Evolutionary conservation across 176 grass and related monocot species (phyloP).

Genomic region (Dendrocalamus sinicus): DNA sequence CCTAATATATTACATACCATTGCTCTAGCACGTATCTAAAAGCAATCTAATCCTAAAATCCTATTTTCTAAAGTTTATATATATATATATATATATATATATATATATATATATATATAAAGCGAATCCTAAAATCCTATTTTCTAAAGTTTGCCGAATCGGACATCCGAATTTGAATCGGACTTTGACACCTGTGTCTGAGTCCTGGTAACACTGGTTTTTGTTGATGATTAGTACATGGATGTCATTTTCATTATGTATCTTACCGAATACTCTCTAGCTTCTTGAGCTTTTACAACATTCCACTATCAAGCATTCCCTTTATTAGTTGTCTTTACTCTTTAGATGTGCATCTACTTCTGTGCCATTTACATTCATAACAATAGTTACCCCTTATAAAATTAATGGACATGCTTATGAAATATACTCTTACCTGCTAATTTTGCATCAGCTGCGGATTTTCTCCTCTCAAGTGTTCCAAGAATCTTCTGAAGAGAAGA

Average conservation of each 20-base stretch:
- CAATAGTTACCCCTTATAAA: background rate
- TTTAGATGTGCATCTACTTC: conserved; percentile 23
- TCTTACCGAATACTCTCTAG: conserved; percentile 1
- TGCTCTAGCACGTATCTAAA: too few species aligned
- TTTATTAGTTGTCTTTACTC: conserved; percentile 24
- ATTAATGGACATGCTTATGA: conserved; percentile 19
- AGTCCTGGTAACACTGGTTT: too few species aligned
- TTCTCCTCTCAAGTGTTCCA: conserved; percentile 97
- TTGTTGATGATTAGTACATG: background rate
- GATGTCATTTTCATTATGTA: background rate
- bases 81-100: too few species aligned
- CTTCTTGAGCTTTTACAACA: conserved; percentile 33
- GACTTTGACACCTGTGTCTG: too few species aligned
- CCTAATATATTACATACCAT: too few species aligned
- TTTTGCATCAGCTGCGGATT: conserved; percentile 72
- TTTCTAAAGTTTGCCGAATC: too few species aligned
- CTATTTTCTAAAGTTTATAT: too few species aligned
- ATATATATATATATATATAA: too few species aligned
- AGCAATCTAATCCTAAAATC: too few species aligned
- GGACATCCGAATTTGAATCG: too few species aligned
- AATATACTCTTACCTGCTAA: conserved; percentile 26
- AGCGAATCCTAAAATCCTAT: too few species aligned
- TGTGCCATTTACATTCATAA: background rate
- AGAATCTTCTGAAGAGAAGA: conserved; percentile 81
- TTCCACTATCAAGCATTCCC: background rate